Evolutionary conservation across 768 basidiomycete genomes (phyloP), one percentile per base, ranked within the genome.

Genomic region (Mycena polygramma): DNA sequence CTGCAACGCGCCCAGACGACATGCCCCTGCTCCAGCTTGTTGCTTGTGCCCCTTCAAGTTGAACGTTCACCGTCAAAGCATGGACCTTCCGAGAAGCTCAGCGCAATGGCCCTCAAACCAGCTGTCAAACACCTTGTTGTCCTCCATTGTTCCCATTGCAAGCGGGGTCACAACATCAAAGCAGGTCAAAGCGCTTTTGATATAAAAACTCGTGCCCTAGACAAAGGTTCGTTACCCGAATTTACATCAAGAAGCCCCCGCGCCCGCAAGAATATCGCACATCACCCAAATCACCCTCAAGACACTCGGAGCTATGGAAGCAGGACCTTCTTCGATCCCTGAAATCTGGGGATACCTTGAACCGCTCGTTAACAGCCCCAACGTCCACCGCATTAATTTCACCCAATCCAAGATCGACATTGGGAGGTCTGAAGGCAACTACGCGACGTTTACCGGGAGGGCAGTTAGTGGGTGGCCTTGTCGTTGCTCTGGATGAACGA

Each of bases 381-480:
- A 41, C 17, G 49, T 68, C 13, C 24, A 20, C 15, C 62, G 51
- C 52, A n/a, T 72, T 17, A n/a, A 49, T 49, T 49, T 72, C 6
- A 35, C 20, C 26, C 54, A 57, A 1, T 22, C 1, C 0, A 24
- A 36, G 4, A 43, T 71, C 39, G 15, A 24, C 2, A 43, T 68
- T 30, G 65, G 66, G 19, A 22, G 70, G 43, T 19, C 11, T n/a
- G 8, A 30, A 8, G 9, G 4, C 20, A 66, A 61, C 15, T 10
- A 51, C 43, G 53, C 65, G 26, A 30, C 52, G n/a, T 49, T 70
- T 10, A 11, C 20, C 17, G 60, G 64, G 26, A n/a, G 11, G 9
- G 63, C 36, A 9, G 51, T 73, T 41, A 70, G 72, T 70, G 57
- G 62, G 72, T 73, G 19, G 13, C 39, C n/a, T 19, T 19, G 19